Evolutionary conservation across 2,329 filamentous ascomycete genomes (phyloP).

Genomic region (Gaeumannomyces tritici): DNA sequence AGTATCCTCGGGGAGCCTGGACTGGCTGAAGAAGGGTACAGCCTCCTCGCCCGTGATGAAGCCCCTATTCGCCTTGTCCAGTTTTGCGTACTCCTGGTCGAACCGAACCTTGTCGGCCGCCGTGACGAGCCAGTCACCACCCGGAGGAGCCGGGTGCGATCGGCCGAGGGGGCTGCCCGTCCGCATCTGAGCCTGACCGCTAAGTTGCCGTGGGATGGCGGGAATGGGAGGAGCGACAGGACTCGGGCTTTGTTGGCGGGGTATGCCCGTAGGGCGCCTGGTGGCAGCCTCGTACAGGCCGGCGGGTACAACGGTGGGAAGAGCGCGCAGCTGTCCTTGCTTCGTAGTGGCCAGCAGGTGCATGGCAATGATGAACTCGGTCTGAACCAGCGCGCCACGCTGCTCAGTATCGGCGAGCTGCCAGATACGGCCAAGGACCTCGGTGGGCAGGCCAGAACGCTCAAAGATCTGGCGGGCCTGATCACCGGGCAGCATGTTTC

Average conservation of each 20-base stretch:
- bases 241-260: conserved; percentile 39
- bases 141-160: conserved; percentile 34
- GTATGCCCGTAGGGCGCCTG: conserved; percentile 44
- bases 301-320: conserved; percentile 73
- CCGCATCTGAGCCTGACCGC: conserved; percentile 54
- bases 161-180: conserved; percentile 48
- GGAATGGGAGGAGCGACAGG: conserved; percentile 45
- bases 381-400: conserved; percentile 73
- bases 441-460: conserved; percentile 80
- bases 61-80: conserved; percentile 74
- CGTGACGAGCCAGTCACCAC: conserved; percentile 70
- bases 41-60: conserved; percentile 91
- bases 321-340: conserved; percentile 65
- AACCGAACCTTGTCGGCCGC: conserved; percentile 80
- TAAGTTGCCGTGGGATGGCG: conserved; percentile 75
- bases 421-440: conserved; percentile 91
- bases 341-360: conserved; percentile 90
- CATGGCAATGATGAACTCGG: conserved; percentile 98
- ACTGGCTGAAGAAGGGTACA: conserved; percentile 88
- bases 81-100: conserved; percentile 72
- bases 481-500: conserved; percentile 66
- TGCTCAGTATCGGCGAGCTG: conserved; percentile 90
- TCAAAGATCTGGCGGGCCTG: conserved; percentile 92
- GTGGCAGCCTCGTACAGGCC: conserved; percentile 86
- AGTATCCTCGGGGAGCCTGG: conserved; percentile 76